These are phyloP conservation scores for Fusarium domesticum DNA, from an alignment of 2,329 filamentous ascomycete species.

Conservation along the genomic window DNA sequence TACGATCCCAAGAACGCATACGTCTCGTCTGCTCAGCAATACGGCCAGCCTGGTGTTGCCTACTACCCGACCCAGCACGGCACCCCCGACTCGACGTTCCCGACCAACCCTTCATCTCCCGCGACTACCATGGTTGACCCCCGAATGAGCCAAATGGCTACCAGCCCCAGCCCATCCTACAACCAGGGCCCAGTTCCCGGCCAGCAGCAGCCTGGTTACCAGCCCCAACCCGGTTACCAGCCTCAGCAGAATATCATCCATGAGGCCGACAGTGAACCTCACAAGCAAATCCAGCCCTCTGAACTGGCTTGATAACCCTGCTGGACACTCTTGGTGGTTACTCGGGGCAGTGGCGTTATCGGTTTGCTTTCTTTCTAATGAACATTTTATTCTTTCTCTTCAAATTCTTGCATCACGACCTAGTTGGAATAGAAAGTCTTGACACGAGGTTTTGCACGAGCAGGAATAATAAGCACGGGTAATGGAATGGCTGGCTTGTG, in stretches of 20 bases:
- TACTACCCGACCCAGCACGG: slow-evolving; percentile 16
- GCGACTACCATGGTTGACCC: slow-evolving; percentile 16
- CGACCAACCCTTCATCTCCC: slow-evolving; percentile 10
- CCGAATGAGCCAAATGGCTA: slow-evolving; percentile 10
- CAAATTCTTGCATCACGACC: slow-evolving; percentile 11
- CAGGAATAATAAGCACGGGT: too few species aligned
- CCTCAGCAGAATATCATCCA: slow-evolving; percentile 32
- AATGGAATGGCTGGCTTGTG: too few species aligned
- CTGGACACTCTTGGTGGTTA: background rate
- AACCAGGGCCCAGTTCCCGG: slow-evolving; percentile 16
- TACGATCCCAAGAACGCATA: slow-evolving; percentile 32
- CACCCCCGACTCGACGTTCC: slow-evolving; percentile 10
- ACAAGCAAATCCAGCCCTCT: slow-evolving; percentile 41
- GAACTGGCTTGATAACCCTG: slow-evolving; percentile 34
- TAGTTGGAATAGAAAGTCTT: slow-evolving; percentile 8
- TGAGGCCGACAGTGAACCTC: slow-evolving; percentile 37
- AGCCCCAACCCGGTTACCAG: slow-evolving; percentile 13
- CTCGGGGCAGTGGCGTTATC: background rate
- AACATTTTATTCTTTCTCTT: slow-evolving; percentile 4
- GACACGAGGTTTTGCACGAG: too few species aligned
- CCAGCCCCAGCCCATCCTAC: slow-evolving; percentile 21
- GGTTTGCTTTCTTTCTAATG: background rate
- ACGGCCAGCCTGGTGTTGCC: slow-evolving; percentile 14
- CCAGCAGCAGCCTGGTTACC: slow-evolving; percentile 24
- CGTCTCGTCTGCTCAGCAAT: slow-evolving; percentile 21